Conservation (phyloP, 2,329 filamentous ascomycete species). For the Aureobasidium mangrovei region DNA sequence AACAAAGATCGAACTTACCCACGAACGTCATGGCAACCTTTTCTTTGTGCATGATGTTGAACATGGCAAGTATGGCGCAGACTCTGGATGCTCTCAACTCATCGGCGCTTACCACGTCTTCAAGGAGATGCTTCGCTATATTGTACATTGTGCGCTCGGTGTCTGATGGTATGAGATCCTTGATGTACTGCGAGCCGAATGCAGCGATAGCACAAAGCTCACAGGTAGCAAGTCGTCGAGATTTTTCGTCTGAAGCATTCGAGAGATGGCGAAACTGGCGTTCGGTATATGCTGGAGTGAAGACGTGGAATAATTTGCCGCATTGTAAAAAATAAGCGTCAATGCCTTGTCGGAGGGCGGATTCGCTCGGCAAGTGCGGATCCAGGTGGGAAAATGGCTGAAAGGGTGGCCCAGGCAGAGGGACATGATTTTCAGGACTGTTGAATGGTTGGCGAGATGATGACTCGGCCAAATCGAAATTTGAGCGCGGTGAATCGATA, state of each 20-base stretch:
- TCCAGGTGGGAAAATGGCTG: background rate
- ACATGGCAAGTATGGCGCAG: background rate
- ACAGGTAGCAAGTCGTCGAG: background rate
- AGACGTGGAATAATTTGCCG: conserved; percentile 5
- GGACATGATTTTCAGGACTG: background rate
- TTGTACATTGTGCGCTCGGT: background rate
- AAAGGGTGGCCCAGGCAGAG: background rate
- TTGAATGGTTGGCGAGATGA: too few species aligned
- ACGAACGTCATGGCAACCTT: conserved; percentile 11
- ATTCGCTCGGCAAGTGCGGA: background rate
- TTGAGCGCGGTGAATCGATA: background rate
- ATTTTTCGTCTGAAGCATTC: background rate
- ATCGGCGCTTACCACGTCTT: background rate
- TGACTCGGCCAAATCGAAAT: background rate
- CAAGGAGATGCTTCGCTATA: background rate
- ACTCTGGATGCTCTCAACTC: background rate
- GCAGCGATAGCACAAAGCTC: conserved; percentile 1
- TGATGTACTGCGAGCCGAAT: conserved; percentile 7
- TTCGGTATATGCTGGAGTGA: background rate
- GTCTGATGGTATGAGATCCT: background rate
- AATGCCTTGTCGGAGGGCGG: background rate
- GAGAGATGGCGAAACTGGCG: background rate
- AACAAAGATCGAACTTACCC: background rate
- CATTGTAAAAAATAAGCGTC: background rate
- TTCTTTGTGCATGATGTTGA: conserved; percentile 7